Percentiles rank a stretch among this genome's conserved stretches.
phyloP scores from a whole-genome alignment of 805 yeast species.

The Barnettozyma sp. region DNA sequence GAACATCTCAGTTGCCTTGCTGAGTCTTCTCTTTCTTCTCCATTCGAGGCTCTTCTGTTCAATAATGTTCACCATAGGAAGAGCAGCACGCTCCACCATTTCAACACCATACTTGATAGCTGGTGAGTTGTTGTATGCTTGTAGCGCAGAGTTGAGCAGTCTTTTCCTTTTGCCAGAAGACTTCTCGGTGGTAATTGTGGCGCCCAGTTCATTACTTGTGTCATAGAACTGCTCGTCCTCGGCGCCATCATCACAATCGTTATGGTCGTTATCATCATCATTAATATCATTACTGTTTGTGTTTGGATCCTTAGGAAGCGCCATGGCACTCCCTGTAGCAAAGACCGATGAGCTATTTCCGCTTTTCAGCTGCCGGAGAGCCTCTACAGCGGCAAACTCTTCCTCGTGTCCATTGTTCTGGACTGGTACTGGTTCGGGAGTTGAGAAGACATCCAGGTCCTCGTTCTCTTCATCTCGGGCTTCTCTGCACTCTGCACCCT shows the following conservation, averaged over 20 bases:
- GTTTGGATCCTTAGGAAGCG: too few relatives aligned
- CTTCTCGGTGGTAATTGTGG: neutral
- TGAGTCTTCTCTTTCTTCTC: conserved; percentile 34
- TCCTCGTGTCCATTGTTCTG: conserved; percentile 4
- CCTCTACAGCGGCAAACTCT: conserved; percentile 9
- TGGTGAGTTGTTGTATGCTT: conserved; percentile 36
- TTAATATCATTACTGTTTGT: neutral
- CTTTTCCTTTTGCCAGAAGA: conserved; percentile 4
- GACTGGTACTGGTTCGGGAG: conserved; percentile 2
- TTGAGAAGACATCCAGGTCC: neutral
- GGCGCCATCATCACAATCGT: conserved; percentile 16
- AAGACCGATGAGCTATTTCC: too few relatives aligned
- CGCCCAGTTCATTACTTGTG: conserved; percentile 14
- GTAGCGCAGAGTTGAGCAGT: conserved; percentile 15
- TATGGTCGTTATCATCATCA: conserved; percentile 5
- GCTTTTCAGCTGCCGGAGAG: conserved; percentile 9
- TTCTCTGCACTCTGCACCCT: conserved; percentile 1
- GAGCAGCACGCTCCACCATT: conserved; percentile 48
- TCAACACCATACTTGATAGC: conserved; percentile 54
- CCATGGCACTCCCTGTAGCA: too few relatives aligned
- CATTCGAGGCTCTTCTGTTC: conserved; percentile 29
- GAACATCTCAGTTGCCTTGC: conserved; percentile 23
- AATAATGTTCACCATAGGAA: conserved; percentile 44
- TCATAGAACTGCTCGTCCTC: conserved; percentile 41
- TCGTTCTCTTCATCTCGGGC: too few relatives aligned